Base-by-base conservation (phyloP, 805 yeast genomes). In the Tetrapisispora fleetii region DNA sequence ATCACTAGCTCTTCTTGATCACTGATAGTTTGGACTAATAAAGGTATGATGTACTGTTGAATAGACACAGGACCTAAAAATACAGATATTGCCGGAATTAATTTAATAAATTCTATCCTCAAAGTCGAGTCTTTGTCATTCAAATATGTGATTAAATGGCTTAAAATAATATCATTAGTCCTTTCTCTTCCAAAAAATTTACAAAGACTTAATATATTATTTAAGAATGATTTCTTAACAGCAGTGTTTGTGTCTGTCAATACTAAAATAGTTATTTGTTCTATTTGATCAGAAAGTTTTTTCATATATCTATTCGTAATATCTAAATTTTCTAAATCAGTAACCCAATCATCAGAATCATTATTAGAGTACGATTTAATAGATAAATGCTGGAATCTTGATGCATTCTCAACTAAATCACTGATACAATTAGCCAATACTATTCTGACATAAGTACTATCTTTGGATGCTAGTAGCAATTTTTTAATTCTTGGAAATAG, bases 111-210 rank as follows among this genome's bases (percentile, higher is more conserved):
- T 4, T 81, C 79, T 28, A 85, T 68, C 50, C 95, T 72, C 21
- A 93, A 69, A 19, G 79, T 75, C 0, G 83, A 69, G 58, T 81
- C 80, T 48, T 79, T 74, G 59, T 90, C 96, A 63, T 93, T 93
- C 53, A 93, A 67, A 59, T 89, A 93, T 0, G 98, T 90, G 40
- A 93, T 90, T 48, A 90, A 69, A 68, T 93, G 98, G 41, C 96
- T 89, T 43, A 93, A 67, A 21, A 93, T 80, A 38, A 93, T 72
- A 61, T 93, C 98, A 59, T 86, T 90, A 0, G 96, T 84, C 55
- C 81, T 85, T 48, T 87, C 95, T 48, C 83, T 80, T 0, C 96
- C 96, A 60, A 93, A 81, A 50, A 84, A 85, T 10, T 81, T 72
- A 56, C 96, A 87, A 3, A 93, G 64, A 0, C 89, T 85, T 8